These are phyloP conservation scores for Begonia fuchsioides DNA, from an alignment of 306 rosid genomes.

Conservation along the genomic window DNA sequence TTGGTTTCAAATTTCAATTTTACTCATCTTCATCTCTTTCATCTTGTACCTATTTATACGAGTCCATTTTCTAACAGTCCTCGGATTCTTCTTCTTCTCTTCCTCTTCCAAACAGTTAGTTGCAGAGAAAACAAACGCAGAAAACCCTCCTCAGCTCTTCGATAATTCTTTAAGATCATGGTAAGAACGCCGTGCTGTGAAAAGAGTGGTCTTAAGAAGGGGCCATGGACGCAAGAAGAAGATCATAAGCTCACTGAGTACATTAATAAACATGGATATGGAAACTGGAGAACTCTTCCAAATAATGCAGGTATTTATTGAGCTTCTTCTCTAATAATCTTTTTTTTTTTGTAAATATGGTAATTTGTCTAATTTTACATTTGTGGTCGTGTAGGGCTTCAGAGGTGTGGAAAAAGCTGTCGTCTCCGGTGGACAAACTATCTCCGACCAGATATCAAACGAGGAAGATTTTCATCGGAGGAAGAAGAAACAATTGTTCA, in stretches of 20 bases:
- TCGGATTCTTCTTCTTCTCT: no score
- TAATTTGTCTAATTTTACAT: neutral
- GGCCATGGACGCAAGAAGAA: conserved; percentile 93
- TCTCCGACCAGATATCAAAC: conserved; percentile 82
- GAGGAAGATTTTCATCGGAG: conserved; percentile 79
- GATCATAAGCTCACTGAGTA: conserved; percentile 64
- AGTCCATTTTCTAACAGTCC: no score
- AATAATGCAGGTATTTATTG: conserved; percentile 70
- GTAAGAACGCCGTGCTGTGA: no score
- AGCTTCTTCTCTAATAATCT: no score
- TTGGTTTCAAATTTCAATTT: no score
- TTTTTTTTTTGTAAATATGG: neutral
- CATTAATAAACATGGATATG: conserved; percentile 77
- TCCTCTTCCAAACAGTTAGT: no score
- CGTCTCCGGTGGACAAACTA: conserved; percentile 96
- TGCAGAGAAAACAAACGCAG: no score
- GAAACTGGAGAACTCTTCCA: conserved; percentile 95
- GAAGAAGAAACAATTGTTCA: conserved; percentile 95
- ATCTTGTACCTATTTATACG: no score
- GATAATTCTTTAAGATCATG: no score
- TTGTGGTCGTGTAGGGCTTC: conserved; percentile 38
- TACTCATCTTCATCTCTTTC: no score
- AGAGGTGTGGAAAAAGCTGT: conserved; percentile 96
- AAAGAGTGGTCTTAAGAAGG: conserved; percentile 95
- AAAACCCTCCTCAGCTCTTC: no score